These are phyloP conservation scores for Mallotus japonicus DNA, from an alignment of 441 rosid genomes.

Conservation along the genomic window DNA sequence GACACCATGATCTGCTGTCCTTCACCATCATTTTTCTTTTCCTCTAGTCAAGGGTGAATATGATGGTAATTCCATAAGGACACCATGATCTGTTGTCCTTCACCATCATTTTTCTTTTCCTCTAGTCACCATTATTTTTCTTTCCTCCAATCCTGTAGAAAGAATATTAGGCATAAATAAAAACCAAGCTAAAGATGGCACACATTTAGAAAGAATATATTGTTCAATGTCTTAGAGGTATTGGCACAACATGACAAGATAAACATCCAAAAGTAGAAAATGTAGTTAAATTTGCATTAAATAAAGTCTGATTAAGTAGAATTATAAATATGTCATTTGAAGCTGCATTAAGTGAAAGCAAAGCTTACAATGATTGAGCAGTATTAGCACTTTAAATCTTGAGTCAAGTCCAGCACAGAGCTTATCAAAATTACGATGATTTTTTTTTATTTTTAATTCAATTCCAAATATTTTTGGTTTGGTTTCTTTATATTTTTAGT, in stretches of 20 bases:
- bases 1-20: background rate
- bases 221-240: background rate
- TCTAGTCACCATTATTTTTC: background rate
- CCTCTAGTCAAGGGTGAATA: too few species aligned
- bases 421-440: too few species aligned
- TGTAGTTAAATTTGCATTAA: background rate
- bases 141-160: background rate
- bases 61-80: background rate
- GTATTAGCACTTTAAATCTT: too few species aligned
- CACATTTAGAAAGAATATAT: background rate
- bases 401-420: too few species aligned
- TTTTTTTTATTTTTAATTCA: too few species aligned
- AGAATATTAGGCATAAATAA: background rate
- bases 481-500: too few species aligned
- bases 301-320: background rate
- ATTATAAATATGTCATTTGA: background rate
- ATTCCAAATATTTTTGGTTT: too few species aligned
- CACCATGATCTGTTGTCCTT: background rate
- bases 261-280: background rate
- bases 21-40: too few species aligned
- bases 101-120: background rate
- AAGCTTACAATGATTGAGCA: background rate
- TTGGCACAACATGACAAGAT: background rate
- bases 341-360: constrained; percentile 1
- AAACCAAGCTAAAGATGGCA: background rate